Evolutionary conservation across 164 flowering plant species (phyloP), one percentile per base, ranked within the genome.

Genomic region (Nymphaea thermarum): DNA sequence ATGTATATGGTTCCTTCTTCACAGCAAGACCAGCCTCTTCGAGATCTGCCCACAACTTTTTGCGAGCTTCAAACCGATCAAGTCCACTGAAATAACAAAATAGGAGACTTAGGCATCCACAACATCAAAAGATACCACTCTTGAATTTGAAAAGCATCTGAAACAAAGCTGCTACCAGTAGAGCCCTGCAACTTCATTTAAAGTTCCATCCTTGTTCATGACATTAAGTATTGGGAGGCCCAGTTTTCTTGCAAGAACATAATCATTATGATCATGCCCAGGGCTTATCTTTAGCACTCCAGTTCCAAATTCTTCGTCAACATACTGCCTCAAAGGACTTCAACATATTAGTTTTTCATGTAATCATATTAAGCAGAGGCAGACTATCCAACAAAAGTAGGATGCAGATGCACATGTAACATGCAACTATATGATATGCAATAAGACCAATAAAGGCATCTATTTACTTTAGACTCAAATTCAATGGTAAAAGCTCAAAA

Each of bases 201-300:
- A 83, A 2, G 98, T 94, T 43, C 93, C 98, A 81, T 94, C 98
- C 82, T 94, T 94, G 77, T 94, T 94, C 96, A 94, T 91, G 64
- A 89, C 90, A 83, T 87, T 94, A 55, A 94, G 96, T 66, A 94
- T 91, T 16, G 98, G 98, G 44, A 94, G 87, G 60, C 98, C 98
- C 73, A 86, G 89, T 80, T 94, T 94, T 73, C 96, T 82, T 66
- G 97, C 98, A 72, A 91, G 91, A 70, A 84, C 83, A 71, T 91
- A 94, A 70, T 94, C 97, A 76, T 86, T 94, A 72, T 91, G 97
- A 87, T 94, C 98, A 85, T 91, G 98, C 11, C 97, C 98, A 65
- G 98, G 98, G 80, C 96, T 94, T 80, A 94, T 89, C 85, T 94
- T 91, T 82, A 94, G 68, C 42, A 89, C 97, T 67, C 98, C 98